These are phyloP conservation scores for Rhynchospora tenuis DNA, from an alignment of 176 grass and related monocot genomes.

Conservation along the genomic window DNA sequence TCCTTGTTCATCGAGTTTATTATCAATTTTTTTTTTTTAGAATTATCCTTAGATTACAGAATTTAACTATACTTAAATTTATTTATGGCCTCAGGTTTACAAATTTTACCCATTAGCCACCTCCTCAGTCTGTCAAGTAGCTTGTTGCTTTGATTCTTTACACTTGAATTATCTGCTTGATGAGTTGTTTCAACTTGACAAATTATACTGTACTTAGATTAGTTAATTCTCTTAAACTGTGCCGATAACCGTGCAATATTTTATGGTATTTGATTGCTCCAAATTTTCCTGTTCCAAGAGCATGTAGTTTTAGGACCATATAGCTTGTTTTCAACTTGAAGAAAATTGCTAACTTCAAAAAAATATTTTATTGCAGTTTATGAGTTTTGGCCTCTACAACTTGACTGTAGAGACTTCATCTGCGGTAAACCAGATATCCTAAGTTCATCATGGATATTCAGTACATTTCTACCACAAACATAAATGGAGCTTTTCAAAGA, in stretches of 20 bases:
- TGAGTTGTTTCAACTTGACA: background rate
- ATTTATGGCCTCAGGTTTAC: no score
- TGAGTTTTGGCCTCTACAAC: background rate
- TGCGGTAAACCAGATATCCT: background rate
- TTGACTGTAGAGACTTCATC: background rate
- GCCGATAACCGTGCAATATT: no score
- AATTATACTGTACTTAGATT: no score
- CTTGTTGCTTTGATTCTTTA: no score
- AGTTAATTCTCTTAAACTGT: no score
- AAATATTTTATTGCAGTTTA: background rate
- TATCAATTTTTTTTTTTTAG: background rate
- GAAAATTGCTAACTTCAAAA: background rate
- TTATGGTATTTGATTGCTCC: no score
- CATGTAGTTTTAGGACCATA: no score
- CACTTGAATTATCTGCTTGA: background rate
- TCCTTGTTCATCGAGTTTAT: background rate
- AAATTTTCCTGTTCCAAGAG: background rate
- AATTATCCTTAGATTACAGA: background rate
- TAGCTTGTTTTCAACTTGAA: background rate
- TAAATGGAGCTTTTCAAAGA: constrained; percentile 43
- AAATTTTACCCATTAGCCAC: background rate
- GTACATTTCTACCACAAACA: constrained; percentile 51
- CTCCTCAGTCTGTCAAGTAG: no score
- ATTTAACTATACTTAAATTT: no score
- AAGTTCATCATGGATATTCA: constrained; percentile 49